Base-by-base conservation (phyloP, 192 early-diverging fungal genomes). In the Backusella mclennaniae region DNA sequence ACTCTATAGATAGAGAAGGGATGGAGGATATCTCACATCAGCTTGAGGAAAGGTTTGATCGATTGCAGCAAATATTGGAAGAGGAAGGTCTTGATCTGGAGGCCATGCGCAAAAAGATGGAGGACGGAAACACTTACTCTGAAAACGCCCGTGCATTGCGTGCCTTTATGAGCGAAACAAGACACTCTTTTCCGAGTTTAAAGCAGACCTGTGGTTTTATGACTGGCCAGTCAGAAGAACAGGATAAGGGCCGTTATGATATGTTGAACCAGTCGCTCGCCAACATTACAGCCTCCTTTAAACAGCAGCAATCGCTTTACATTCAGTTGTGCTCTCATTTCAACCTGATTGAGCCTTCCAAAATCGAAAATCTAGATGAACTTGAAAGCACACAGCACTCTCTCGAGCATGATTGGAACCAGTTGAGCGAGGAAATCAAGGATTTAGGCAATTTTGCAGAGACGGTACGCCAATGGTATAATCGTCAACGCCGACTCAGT, bases 171-270 rank as follows among this genome's bases (percentile, higher is more conserved):
- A 52, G 23, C 2, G 35, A 67, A 23, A 74, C 75, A 29, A 38
- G 75, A 2, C 33, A 67, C 21, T 67, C 80, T 2, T 68, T 81
- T 0, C 72, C 75, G 0, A 76, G 73, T 0, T 52, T 76, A n/a
- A 81, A 81, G 35, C 80, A 81, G 15, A 69, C 71, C 5, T 77
- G 69, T 44, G 80, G 80, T 11, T 77, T 81, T 59, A 81, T 81
- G 67, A 81, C 75, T 0, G 80, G 80, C 15, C 69, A 77, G 36
- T 77, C 75, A 14, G 71, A 73, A 17, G 71, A 77, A 5, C 76
- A 81, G 41, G 80, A 81, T 39, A 52, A 74, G 12, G 41, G 77
- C 6, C 19, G 72, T 3, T 73, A 70, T 66, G 71, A 81, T 17
- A 53, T 38, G 35, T 44, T 81, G 23, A 38, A 67, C 1, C 67